Percentiles rank a stretch among this genome's conserved stretches.
Evolutionary conservation across 2,329 filamentous ascomycete species (phyloP).

Genomic region (Lomentospora prolificans): DNA sequence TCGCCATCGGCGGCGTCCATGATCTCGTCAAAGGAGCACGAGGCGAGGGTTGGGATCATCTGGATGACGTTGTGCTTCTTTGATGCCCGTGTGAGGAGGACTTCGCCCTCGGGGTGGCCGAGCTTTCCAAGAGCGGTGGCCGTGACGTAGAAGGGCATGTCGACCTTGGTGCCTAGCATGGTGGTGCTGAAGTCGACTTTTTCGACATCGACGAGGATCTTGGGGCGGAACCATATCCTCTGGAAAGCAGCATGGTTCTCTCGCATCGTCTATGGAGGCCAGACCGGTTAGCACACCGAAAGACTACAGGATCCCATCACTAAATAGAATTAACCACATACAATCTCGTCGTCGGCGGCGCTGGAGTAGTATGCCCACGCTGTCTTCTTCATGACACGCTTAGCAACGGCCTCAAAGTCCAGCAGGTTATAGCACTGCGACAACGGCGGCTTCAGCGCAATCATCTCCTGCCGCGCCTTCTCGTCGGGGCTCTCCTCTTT

Average conservation of each 20-base stretch:
- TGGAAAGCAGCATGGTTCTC: conserved; percentile 96
- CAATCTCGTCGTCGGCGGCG: conserved; percentile 52
- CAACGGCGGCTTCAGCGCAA: conserved; percentile 65
- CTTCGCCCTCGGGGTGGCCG: conserved; percentile 87
- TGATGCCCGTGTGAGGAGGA: conserved; percentile 76
- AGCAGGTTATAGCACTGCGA: conserved; percentile 88
- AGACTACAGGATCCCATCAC: too few relatives aligned
- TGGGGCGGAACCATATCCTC: conserved; percentile 92
- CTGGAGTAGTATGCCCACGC: conserved; percentile 98
- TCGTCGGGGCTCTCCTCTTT: conserved; percentile 46
- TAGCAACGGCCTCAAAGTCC: conserved; percentile 92
- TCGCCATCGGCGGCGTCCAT: conserved; percentile 70
- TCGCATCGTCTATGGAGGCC: conserved; percentile 60
- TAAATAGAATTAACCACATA: too few relatives aligned
- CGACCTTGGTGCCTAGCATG: conserved; percentile 80
- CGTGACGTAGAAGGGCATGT: conserved; percentile 91
- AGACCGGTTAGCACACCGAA: background rate
- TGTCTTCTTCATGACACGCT: conserved; percentile 84
- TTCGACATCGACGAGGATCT: conserved; percentile 80
- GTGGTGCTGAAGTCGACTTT: conserved; percentile 78
- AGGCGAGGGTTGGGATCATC: conserved; percentile 97
- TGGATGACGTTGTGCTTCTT: conserved; percentile 84
- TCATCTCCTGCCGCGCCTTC: conserved; percentile 59
- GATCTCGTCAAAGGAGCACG: conserved; percentile 96
- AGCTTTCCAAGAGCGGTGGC: conserved; percentile 94